Conservation (phyloP, 345 rosid genomes). For the Dipteronia dyeriana region DNA sequence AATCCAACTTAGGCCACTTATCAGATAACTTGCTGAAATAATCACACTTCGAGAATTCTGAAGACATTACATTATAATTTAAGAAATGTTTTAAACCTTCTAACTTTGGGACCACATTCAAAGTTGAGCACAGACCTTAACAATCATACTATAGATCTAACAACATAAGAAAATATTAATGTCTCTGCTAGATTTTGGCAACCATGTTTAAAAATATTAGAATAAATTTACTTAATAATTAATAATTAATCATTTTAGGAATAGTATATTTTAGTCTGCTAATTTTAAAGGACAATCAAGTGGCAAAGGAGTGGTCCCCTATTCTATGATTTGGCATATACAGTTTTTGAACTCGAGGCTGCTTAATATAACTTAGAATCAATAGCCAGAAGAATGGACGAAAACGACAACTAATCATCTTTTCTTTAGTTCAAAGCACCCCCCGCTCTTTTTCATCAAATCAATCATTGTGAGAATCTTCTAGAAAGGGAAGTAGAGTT, state of each 20-base stretch:
- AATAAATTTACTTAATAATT: slow-evolving; percentile 8
- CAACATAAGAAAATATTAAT: slow-evolving; percentile 9
- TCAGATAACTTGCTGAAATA: slow-evolving; percentile 16
- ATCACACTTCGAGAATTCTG: slow-evolving; percentile 1
- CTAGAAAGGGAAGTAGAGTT: slow-evolving; percentile 20
- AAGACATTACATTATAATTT: slow-evolving; percentile 12
- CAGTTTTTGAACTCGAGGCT: slow-evolving; percentile 6
- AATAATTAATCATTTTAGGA: slow-evolving; percentile 12
- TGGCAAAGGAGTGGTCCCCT: slow-evolving; percentile 34
- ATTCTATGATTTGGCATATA: slow-evolving; percentile 16
- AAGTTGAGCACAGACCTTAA: slow-evolving; percentile 15
- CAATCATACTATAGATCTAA: slow-evolving; percentile 15
- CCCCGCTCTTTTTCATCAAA: slow-evolving; percentile 8
- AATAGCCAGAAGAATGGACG: slow-evolving; percentile 11
- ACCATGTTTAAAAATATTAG: slow-evolving; percentile 14
- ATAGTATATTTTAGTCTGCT: slow-evolving; percentile 12
- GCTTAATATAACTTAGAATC: slow-evolving; percentile 19
- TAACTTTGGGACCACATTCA: slow-evolving; percentile 30
- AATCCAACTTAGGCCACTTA: slow-evolving; percentile 18
- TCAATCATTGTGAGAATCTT: slow-evolving; percentile 32
- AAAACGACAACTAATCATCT: slow-evolving; percentile 17
- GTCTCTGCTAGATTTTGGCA: slow-evolving; percentile 12
- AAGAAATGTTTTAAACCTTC: slow-evolving; percentile 6
- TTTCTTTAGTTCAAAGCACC: background rate
- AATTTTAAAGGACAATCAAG: slow-evolving; percentile 26